These are phyloP conservation scores for Mrakia gelida DNA, from an alignment of 768 basidiomycete genomes.

Conservation along the genomic window DNA sequence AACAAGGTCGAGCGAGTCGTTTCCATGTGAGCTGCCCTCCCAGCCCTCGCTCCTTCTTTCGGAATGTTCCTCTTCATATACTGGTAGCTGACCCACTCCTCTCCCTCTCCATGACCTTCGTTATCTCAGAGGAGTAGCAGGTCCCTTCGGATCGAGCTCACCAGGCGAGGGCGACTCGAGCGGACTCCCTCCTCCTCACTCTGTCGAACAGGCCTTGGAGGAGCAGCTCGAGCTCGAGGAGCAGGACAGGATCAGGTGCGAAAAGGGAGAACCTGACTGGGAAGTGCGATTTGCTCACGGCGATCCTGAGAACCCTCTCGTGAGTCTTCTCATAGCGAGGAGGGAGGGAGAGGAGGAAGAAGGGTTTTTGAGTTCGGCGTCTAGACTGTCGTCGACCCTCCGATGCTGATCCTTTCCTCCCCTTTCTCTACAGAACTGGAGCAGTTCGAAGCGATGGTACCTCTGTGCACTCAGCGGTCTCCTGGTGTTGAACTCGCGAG, in stretches of 20 bases:
- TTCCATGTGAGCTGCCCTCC: background rate
- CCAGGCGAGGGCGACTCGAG: background rate
- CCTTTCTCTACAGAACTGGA: background rate
- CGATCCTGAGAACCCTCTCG: constrained; percentile 21
- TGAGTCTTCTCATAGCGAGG: background rate
- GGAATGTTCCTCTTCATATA: too few relatives aligned
- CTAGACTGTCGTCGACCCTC: background rate
- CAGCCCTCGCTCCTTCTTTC: background rate
- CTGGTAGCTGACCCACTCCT: background rate
- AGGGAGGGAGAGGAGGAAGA: background rate
- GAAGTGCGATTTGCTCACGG: constrained; percentile 18
- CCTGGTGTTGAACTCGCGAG: background rate
- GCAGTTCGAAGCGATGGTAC: background rate
- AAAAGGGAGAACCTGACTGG: constrained; percentile 10
- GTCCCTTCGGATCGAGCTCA: background rate
- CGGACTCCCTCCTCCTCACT: background rate
- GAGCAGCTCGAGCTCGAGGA: background rate
- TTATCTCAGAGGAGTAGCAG: background rate
- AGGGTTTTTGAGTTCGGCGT: background rate
- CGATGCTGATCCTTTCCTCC: background rate
- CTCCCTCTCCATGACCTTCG: background rate
- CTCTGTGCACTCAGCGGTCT: background rate
- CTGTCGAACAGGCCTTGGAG: background rate
- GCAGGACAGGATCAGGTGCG: background rate
- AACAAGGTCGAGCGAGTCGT: background rate